These are phyloP conservation scores for Apostasia shenzhenica DNA, from an alignment of 106 monocot species.

Conservation along the genomic window DNA sequence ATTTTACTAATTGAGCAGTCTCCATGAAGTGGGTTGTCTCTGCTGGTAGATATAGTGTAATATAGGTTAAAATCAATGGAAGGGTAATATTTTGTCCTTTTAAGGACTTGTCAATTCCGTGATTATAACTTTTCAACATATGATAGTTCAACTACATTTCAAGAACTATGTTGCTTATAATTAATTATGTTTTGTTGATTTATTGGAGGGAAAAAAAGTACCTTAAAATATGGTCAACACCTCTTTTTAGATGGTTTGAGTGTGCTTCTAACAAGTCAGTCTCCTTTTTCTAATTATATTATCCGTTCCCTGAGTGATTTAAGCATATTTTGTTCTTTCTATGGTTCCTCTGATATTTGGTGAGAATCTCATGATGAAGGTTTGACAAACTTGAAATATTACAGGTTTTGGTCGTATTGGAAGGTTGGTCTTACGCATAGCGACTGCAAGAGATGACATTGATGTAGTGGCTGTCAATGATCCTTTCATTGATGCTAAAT, in stretches of 20 bases:
- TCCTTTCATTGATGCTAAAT: slow-evolving; percentile 95
- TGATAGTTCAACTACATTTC: no score
- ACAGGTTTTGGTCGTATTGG: slow-evolving; percentile 97
- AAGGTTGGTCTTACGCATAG: slow-evolving; percentile 83
- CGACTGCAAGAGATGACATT: slow-evolving; percentile 78
- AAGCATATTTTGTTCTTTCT: not conserved
- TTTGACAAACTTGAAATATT: not conserved
- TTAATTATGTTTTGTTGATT: no score
- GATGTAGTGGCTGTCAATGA: slow-evolving; percentile 92
- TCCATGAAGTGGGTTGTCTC: no score
- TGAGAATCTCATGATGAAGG: not conserved
- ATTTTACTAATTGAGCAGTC: no score
- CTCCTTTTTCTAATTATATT: not conserved
- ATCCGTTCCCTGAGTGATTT: not conserved
- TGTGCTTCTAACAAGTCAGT: not conserved
- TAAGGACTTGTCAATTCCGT: no score
- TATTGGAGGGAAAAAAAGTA: no score
- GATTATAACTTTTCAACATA: no score
- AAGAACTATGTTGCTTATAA: no score
- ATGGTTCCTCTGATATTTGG: not conserved
- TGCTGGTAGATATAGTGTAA: no score
- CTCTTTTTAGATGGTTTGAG: not conserved
- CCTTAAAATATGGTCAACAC: not conserved
- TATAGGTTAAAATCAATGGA: no score
- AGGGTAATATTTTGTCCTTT: no score